These are phyloP conservation scores for Alternaria brassicae DNA, from an alignment of 2,329 filamentous ascomycete species.

Conservation along the genomic window DNA sequence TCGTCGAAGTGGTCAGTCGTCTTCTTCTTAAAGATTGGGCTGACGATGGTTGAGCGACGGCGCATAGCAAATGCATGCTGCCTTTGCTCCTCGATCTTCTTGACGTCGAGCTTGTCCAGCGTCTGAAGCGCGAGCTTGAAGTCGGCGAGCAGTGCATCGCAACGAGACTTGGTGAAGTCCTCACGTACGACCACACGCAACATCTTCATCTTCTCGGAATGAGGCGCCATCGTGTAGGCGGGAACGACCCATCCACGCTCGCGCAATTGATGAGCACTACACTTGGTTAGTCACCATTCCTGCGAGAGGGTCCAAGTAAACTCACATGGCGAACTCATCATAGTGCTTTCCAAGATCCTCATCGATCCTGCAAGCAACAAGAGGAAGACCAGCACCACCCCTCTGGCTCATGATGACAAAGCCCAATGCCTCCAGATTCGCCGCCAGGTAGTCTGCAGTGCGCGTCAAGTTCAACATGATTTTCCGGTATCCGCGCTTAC, in stretches of 20 bases:
- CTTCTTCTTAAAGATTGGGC: constrained; percentile 42
- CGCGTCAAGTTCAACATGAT: constrained; percentile 95
- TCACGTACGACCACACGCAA: constrained; percentile 91
- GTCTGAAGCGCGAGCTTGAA: constrained; percentile 78
- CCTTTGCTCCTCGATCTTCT: constrained; percentile 72
- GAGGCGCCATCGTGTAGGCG: constrained; percentile 95
- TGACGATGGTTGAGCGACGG: constrained; percentile 39
- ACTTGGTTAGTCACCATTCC: neutral
- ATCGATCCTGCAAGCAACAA: constrained; percentile 86
- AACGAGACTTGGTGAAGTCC: constrained; percentile 84
- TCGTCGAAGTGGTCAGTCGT: constrained; percentile 66
- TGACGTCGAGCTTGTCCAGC: constrained; percentile 76
- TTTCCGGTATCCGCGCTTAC: constrained; percentile 86
- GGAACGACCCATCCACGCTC: constrained; percentile 92
- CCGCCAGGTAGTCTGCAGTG: constrained; percentile 85
- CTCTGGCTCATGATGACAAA: constrained; percentile 89
- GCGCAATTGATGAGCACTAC: constrained; percentile 79
- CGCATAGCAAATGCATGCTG: constrained; percentile 49
- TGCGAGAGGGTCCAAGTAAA: constrained; percentile 43
- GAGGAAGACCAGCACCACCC: constrained; percentile 78
- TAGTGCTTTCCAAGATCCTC: constrained; percentile 61
- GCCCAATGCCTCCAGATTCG: constrained; percentile 73
- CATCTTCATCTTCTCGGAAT: constrained; percentile 85
- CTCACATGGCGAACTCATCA: constrained; percentile 60
- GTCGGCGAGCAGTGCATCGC: constrained; percentile 78